Conservation (phyloP, 148 eudicot genomes). For the Diospyros kaki region DNA sequence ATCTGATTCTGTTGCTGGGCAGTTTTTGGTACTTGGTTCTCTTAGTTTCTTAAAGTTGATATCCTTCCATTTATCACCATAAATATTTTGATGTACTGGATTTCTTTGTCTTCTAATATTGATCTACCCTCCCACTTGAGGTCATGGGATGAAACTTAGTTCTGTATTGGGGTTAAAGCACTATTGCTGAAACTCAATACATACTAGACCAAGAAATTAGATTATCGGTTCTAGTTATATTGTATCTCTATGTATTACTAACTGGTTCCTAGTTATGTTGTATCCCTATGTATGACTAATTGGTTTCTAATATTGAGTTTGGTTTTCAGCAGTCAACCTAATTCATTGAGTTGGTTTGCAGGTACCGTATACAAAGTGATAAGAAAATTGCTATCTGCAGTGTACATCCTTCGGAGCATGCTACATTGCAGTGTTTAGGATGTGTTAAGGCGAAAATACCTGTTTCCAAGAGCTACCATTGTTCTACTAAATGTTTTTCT, state of each 20-base stretch:
- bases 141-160: not conserved
- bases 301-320: not conserved
- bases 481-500: slow-evolving; percentile 92
- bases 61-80: too few species aligned
- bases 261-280: not conserved
- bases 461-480: slow-evolving; percentile 86
- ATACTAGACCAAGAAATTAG: too few species aligned
- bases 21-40: too few species aligned
- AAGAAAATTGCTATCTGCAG: slow-evolving; percentile 86
- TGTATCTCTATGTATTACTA: not conserved
- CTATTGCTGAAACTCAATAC: not conserved
- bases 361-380: slow-evolving; percentile 98
- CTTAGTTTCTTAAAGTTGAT: too few species aligned
- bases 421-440: slow-evolving; percentile 92
- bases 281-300: not conserved
- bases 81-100: too few species aligned
- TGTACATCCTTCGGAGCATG: slow-evolving; percentile 93
- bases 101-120: too few species aligned
- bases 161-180: not conserved
- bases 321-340: not conserved
- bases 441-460: slow-evolving; percentile 94
- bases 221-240: not conserved
- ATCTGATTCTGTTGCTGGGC: too few species aligned
- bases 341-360: slow-evolving; percentile 27
- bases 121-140: not conserved